These are phyloP conservation scores for Brassica carinata DNA, from an alignment of 345 rosid genomes.

Conservation along the genomic window DNA sequence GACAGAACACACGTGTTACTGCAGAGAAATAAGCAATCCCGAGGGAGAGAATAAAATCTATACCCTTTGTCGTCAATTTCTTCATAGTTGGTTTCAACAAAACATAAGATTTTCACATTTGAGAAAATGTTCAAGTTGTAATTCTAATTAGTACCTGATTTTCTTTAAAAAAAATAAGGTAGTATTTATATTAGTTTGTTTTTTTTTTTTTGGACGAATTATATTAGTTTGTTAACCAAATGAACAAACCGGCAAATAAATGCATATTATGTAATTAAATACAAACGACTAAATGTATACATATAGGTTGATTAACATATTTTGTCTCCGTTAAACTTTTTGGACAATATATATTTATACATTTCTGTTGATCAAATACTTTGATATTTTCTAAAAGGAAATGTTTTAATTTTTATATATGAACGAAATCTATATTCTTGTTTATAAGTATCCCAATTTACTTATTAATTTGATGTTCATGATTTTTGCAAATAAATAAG, in stretches of 20 bases:
- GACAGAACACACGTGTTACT: conserved; percentile 27
- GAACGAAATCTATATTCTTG: not conserved
- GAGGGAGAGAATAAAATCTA: conserved; percentile 29
- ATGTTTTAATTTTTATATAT: not conserved
- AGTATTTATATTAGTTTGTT: not conserved
- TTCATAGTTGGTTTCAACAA: not conserved
- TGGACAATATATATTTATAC: not conserved
- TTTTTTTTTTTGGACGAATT: too few species aligned
- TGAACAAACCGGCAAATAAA: not conserved
- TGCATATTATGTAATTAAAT: not conserved
- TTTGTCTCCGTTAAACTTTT: not conserved
- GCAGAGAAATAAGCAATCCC: conserved; percentile 37
- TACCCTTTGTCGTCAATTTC: not conserved
- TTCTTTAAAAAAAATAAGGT: not conserved
- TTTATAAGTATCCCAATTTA: not conserved
- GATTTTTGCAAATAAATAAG: not conserved
- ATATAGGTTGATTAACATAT: not conserved
- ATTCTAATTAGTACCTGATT: not conserved
- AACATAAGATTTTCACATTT: not conserved
- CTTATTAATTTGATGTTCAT: not conserved
- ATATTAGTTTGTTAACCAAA: not conserved
- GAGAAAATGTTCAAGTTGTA: not conserved
- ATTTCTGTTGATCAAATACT: not conserved
- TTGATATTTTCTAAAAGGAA: not conserved
- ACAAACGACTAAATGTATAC: not conserved